Percentiles rank a stretch among this genome's conserved stretches.
phyloP scores from a whole-genome alignment of 2,329 filamentous ascomycete genomes.

The Aspergillus fructus region DNA sequence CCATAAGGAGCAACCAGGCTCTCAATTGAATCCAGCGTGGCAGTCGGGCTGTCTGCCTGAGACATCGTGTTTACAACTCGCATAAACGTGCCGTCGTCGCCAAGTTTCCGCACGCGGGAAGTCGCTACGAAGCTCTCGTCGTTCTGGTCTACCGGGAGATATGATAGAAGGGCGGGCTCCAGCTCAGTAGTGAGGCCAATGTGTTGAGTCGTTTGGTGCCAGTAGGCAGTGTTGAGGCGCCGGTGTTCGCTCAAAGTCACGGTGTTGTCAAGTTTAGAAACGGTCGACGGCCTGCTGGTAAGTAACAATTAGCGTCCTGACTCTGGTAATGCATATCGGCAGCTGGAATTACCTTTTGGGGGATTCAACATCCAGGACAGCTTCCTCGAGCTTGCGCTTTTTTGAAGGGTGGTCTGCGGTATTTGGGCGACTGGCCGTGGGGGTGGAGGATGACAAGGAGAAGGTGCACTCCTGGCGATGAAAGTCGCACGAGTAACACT shows the following conservation, averaged over 20 bases:
- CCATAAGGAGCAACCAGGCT: slow-evolving; percentile 45
- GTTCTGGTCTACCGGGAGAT: slow-evolving; percentile 41
- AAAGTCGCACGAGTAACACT: slow-evolving; percentile 46
- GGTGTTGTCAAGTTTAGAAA: slow-evolving; percentile 23
- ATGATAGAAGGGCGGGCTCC: slow-evolving; percentile 40
- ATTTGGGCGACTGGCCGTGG: slow-evolving; percentile 10
- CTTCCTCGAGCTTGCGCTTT: slow-evolving; percentile 42
- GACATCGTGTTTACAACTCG: slow-evolving; percentile 35
- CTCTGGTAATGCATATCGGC: slow-evolving; percentile 18
- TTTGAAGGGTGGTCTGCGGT: slow-evolving; percentile 30
- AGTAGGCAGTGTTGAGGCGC: slow-evolving; percentile 34
- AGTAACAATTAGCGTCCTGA: slow-evolving; percentile 17
- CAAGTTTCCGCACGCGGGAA: slow-evolving; percentile 38
- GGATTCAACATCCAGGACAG: slow-evolving; percentile 25
- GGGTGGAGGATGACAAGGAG: slow-evolving; percentile 25
- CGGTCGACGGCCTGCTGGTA: slow-evolving; percentile 26
- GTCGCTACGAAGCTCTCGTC: slow-evolving; percentile 38
- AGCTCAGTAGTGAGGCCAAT: slow-evolving; percentile 46
- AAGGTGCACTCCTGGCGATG: slow-evolving; percentile 47
- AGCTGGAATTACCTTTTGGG: slow-evolving; percentile 34
- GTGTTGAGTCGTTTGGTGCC: slow-evolving; percentile 40
- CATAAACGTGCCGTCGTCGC: slow-evolving; percentile 43
- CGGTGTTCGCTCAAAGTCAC: slow-evolving; percentile 18
- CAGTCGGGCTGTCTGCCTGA: slow-evolving; percentile 31
- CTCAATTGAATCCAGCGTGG: slow-evolving; percentile 43